phyloP scores from a whole-genome alignment of 2,329 filamentous ascomycete genomes.

The Rhynchosporium agropyri region DNA sequence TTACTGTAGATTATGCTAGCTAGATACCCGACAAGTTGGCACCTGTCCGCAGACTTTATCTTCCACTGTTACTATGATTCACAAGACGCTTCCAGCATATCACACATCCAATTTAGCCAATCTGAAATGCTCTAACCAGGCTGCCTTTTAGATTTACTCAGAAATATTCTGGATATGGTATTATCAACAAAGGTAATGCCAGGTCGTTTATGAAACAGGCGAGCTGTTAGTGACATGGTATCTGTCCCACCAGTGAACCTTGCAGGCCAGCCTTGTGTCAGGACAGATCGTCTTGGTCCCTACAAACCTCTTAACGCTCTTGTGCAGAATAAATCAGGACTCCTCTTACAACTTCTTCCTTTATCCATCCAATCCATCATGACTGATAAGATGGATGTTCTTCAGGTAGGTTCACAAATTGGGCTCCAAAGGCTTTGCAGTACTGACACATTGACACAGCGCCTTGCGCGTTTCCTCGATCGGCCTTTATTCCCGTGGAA shows the following conservation, averaged over 20 bases:
- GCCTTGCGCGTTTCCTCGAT: constrained; percentile 84
- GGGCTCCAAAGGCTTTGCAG: not conserved
- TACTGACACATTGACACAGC: constrained; percentile 47
- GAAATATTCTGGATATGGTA: not conserved
- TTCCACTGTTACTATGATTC: too few relatives aligned
- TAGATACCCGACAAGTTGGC: not conserved
- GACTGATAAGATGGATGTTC: constrained; percentile 42
- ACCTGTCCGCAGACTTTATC: too few relatives aligned
- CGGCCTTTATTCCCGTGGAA: constrained; percentile 96
- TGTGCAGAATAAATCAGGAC: too few relatives aligned
- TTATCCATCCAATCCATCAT: constrained; percentile 26
- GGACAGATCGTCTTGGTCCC: constrained; percentile 19
- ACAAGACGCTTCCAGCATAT: too few relatives aligned
- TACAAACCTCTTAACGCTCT: not conserved
- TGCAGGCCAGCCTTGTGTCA: constrained; percentile 7
- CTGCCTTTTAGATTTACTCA: too few relatives aligned
- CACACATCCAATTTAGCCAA: too few relatives aligned
- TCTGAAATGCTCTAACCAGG: too few relatives aligned
- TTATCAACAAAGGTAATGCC: not conserved
- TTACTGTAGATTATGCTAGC: not conserved
- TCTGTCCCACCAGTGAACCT: constrained; percentile 4
- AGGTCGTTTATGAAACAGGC: constrained; percentile 10
- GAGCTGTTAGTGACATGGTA: not conserved
- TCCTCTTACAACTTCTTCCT: not conserved
- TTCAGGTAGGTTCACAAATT: constrained; percentile 38